Base-by-base conservation (phyloP, 352 stramenopile genomes). In the Thraustotheca clavata region DNA sequence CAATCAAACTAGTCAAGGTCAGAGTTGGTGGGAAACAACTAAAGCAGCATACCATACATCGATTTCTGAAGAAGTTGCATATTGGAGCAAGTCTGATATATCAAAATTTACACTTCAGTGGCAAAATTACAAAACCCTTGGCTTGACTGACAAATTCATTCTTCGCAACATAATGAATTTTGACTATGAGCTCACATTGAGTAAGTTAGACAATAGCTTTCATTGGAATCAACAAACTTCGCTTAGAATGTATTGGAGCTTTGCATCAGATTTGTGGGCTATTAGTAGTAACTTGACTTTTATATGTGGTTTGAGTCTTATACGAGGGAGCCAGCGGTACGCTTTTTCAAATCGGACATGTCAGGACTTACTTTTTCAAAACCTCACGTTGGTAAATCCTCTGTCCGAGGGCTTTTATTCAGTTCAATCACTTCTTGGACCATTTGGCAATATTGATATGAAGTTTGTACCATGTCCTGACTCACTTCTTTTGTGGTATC, bases 101-200 rank as follows among this genome's bases (percentile, higher is more conserved):
- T 22, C 6, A 12, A 6, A 50, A 22, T 50, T 50, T 50, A 14
- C 16, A 26, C 43, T 50, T 22, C 43, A 50, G 43, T 61, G 52
- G 52, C 52, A 61, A 48, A 61, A 48, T 39, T 61, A 61, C 33
- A 43, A 61, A n/a, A 14, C 35, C n/a, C 18, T 40, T n/a, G 33
- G 49, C 3, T 4, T 61, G 3, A 4, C 18, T 27, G 33, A 61
- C 11, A 48, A 22, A 3, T 8, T 48, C 7, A 35, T 24, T 7
- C 24, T 61, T n/a, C 31, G 49, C 18, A 61, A 48, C 11, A 27
- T 39, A 22, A 29, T 61, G 18, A 27, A 39, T 4, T 6, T 12
- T 2, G 9, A 9, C 22, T 61, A 48, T 27, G 6, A 35, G n/a
- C 34, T 61, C n/a, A 48, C 52, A 27, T 27, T 62, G 1, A 49